A percentile compares a stretch with the other conserved stretches of the same genome.
Conservation (phyloP, 2,329 filamentous ascomycete species). For the Teratosphaeria pseudoeucalypti region DNA sequence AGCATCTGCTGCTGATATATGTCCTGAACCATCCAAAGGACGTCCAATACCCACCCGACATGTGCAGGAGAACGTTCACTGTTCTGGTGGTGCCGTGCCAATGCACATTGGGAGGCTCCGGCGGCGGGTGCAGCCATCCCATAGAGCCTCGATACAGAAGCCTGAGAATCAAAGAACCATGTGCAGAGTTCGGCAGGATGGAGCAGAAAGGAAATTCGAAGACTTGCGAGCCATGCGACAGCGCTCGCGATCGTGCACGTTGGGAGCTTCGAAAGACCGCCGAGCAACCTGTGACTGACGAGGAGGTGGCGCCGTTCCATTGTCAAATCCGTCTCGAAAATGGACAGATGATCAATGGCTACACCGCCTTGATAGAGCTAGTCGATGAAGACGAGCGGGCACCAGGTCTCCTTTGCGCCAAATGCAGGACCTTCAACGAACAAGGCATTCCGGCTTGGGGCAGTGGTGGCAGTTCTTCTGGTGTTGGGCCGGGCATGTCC, state of each 20-base stretch:
- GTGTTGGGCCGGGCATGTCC: neutral
- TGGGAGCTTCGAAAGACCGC: neutral
- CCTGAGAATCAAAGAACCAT: neutral
- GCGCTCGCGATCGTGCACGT: neutral
- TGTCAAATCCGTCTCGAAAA: neutral
- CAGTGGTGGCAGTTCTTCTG: neutral
- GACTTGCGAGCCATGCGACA: neutral
- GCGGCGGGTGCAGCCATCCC: neutral
- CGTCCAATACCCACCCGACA: neutral
- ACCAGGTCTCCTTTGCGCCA: neutral
- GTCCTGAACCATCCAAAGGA: neutral
- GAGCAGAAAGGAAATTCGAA: neutral
- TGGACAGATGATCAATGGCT: neutral
- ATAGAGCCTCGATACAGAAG: neutral
- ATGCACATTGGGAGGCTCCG: neutral
- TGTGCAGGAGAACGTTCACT: neutral
- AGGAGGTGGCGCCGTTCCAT: neutral
- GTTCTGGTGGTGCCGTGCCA: neutral
- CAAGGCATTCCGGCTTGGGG: neutral
- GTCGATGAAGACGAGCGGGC: neutral
- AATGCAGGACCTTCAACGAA: neutral
- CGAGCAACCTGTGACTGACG: neutral
- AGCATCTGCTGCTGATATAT: neutral
- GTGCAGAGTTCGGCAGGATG: neutral
- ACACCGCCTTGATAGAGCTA: neutral